Evolutionary conservation across 768 basidiomycete species (phyloP).

Genomic region (Phanerochaete sordida): DNA sequence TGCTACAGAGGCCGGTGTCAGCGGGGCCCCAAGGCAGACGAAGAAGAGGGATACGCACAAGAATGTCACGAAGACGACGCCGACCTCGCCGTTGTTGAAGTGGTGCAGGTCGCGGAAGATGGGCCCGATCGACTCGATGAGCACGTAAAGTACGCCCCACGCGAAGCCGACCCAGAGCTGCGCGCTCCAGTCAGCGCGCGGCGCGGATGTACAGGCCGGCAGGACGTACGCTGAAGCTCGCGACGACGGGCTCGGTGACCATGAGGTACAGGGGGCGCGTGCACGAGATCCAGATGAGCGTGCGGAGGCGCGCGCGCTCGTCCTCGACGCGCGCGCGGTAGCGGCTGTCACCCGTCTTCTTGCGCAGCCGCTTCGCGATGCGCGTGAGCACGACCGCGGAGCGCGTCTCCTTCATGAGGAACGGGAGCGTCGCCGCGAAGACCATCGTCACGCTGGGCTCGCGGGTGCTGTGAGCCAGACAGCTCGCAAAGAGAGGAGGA

Average conservation of each 20-base stretch:
- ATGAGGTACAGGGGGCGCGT: conserved; percentile 58
- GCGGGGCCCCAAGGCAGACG: background rate
- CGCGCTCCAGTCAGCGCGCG: background rate
- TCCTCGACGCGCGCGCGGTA: conserved; percentile 65
- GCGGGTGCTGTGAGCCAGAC: no score
- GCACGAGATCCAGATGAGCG: conserved; percentile 65
- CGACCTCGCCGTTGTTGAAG: conserved; percentile 58
- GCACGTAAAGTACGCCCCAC: conserved; percentile 73
- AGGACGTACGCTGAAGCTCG: conserved; percentile 61
- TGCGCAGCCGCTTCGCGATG: conserved; percentile 59
- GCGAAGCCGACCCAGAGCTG: conserved; percentile 72
- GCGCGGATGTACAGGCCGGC: background rate
- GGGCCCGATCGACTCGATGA: conserved; percentile 60
- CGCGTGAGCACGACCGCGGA: conserved; percentile 64
- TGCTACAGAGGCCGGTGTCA: conserved; percentile 30
- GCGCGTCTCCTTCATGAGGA: conserved; percentile 73
- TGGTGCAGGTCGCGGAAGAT: conserved; percentile 54
- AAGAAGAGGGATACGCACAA: conserved; percentile 33
- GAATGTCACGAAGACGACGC: conserved; percentile 57
- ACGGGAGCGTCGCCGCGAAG: conserved; percentile 45
- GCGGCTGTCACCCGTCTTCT: conserved; percentile 57
- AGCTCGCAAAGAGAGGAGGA: background rate
- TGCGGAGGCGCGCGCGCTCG: conserved; percentile 50
- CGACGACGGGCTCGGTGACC: conserved; percentile 70
- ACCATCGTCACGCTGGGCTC: conserved; percentile 49